A percentile compares a stretch with the other conserved stretches of the same genome.
These are phyloP conservation scores for Neurospora discreta DNA, from an alignment of 495 filamentous ascomycete genomes.

Conservation along the genomic window DNA sequence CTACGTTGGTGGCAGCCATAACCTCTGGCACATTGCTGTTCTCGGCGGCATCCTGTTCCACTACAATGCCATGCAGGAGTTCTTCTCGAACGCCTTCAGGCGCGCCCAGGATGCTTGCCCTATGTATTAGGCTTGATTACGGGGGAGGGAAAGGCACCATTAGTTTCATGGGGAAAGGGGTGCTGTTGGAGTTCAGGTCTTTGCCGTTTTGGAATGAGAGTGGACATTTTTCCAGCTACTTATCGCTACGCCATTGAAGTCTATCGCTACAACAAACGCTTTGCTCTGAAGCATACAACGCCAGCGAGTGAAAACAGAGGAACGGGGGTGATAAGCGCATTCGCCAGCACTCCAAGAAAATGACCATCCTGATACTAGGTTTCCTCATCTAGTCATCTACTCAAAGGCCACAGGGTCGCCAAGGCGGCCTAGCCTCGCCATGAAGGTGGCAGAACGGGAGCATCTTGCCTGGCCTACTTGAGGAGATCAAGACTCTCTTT, in stretches of 20 bases:
- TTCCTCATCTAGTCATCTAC: background rate
- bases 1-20: slow-evolving; percentile 88
- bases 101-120: slow-evolving; percentile 48
- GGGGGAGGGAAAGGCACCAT: background rate
- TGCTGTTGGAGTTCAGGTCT: background rate
- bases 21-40: slow-evolving; percentile 95
- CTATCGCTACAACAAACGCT: background rate
- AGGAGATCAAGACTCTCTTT: too few species aligned
- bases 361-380: background rate
- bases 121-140: slow-evolving; percentile 20
- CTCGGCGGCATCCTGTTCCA: slow-evolving; percentile 95
- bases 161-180: background rate
- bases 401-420: too few species aligned
- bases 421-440: too few species aligned
- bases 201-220: background rate
- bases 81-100: slow-evolving; percentile 77
- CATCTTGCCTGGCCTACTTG: too few species aligned
- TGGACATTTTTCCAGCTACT: background rate
- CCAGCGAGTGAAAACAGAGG: background rate
- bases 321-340: background rate
- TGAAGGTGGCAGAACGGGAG: too few species aligned
- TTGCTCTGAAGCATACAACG: background rate
- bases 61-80: slow-evolving; percentile 89
- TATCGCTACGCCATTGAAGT: background rate
- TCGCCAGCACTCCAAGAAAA: background rate